Percentiles rank a stretch among this genome's conserved stretches.
Conservation (phyloP, 2,329 filamentous ascomycete genomes). For the Atkinsonella hypoxylon region DNA sequence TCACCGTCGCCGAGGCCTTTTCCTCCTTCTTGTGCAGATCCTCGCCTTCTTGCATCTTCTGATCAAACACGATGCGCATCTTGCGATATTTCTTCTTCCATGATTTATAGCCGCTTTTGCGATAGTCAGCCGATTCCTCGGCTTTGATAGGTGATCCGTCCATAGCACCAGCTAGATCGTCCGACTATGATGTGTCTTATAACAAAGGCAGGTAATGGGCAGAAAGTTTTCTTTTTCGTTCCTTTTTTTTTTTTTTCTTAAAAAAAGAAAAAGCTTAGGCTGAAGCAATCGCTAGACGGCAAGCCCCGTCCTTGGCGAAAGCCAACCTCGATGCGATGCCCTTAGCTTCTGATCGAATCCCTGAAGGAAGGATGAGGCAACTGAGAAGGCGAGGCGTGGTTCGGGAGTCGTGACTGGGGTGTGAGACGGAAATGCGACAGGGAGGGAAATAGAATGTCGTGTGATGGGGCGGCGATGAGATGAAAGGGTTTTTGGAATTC, state of each 20-base stretch:
- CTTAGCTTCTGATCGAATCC: not conserved
- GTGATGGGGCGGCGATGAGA: not conserved
- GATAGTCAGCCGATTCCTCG: conserved; percentile 31
- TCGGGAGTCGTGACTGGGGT: not conserved
- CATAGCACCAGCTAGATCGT: conserved; percentile 11
- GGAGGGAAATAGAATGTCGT: not conserved
- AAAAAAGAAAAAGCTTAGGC: not conserved
- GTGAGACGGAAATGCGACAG: not conserved
- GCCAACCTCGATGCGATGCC: not conserved
- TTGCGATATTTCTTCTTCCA: conserved; percentile 94
- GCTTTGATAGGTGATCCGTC: conserved; percentile 27
- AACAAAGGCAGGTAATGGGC: no score
- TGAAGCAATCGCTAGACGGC: not conserved
- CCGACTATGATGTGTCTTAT: no score
- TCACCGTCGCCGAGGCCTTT: conserved; percentile 67
- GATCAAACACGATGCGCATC: conserved; percentile 70
- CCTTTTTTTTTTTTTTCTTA: no score
- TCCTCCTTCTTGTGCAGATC: conserved; percentile 71
- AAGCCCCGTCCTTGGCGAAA: not conserved
- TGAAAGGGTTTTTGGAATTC: not conserved
- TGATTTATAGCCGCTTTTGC: conserved; percentile 47
- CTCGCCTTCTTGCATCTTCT: conserved; percentile 70
- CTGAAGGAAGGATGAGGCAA: not conserved
- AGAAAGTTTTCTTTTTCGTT: no score
- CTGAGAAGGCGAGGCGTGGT: not conserved